phyloP scores from a whole-genome alignment of 2,329 filamentous ascomycete species.

The Arthrobotrys sphaeroides region DNA sequence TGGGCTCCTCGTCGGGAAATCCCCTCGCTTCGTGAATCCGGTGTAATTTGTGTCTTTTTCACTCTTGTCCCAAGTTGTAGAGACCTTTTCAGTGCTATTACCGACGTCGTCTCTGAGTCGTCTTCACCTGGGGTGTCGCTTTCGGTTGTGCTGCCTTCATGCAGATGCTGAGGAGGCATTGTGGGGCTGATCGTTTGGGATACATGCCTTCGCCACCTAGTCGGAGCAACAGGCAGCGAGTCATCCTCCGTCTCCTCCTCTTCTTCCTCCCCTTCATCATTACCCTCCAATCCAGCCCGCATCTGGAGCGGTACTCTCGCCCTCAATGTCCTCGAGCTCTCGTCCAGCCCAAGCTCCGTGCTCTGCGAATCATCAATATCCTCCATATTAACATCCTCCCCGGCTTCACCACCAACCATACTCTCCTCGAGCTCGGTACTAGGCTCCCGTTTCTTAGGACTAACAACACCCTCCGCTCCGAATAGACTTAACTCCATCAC shows the following conservation, averaged over 20 bases:
- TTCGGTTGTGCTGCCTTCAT: slow-evolving; percentile 2
- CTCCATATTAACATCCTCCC: slow-evolving; percentile 27
- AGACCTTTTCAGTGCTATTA: slow-evolving; percentile 3
- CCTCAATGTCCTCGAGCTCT: slow-evolving; percentile 5
- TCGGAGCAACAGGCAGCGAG: slow-evolving; percentile 5
- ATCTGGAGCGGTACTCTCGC: neutral
- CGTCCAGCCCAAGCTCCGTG: slow-evolving; percentile 1
- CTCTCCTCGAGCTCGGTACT: neutral
- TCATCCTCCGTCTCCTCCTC: slow-evolving; percentile 24
- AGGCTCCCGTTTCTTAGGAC: neutral
- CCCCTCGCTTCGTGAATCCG: slow-evolving; percentile 19
- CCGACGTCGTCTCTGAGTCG: slow-evolving; percentile 2
- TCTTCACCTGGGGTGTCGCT: slow-evolving; percentile 7
- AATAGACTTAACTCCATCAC: slow-evolving; percentile 21
- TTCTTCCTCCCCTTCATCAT: neutral
- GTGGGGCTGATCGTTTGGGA: slow-evolving; percentile 22
- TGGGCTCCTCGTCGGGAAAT: neutral
- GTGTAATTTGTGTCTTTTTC: slow-evolving; percentile 1
- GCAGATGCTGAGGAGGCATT: neutral
- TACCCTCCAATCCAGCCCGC: neutral
- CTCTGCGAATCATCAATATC: slow-evolving; percentile 37
- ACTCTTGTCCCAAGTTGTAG: slow-evolving; percentile 25
- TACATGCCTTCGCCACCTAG: slow-evolving; percentile 8
- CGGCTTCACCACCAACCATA: neutral
- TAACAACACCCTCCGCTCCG: slow-evolving; percentile 18